These are phyloP conservation scores for Filosporella fistucella DNA, from an alignment of 495 filamentous ascomycete genomes.

Conservation along the genomic window DNA sequence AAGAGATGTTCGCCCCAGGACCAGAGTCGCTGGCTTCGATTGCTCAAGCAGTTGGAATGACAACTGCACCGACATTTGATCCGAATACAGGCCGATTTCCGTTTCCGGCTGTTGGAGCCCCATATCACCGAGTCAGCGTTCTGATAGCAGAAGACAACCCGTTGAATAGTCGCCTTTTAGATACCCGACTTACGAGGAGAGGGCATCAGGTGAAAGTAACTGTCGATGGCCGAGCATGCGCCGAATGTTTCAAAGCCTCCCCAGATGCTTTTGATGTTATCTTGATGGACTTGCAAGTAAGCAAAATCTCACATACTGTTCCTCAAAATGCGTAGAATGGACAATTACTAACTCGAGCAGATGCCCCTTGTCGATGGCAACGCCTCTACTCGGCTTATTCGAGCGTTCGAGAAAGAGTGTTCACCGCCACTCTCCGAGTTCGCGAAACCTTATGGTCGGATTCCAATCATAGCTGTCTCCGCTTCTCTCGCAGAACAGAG, in stretches of 20 bases:
- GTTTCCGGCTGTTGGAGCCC: background rate
- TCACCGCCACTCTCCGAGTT: slow-evolving; percentile 26
- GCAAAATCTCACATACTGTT: slow-evolving; percentile 38
- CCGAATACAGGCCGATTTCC: background rate
- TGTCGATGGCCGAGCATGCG: slow-evolving; percentile 81
- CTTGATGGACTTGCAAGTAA: slow-evolving; percentile 84
- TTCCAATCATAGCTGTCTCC: slow-evolving; percentile 87
- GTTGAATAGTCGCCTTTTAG: slow-evolving; percentile 79
- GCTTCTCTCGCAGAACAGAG: slow-evolving; percentile 73
- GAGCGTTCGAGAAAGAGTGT: slow-evolving; percentile 55
- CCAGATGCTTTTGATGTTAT: slow-evolving; percentile 66
- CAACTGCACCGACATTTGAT: background rate
- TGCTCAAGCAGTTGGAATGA: background rate
- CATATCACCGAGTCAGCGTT: slow-evolving; percentile 34
- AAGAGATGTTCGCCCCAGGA: background rate
- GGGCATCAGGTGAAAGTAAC: slow-evolving; percentile 70
- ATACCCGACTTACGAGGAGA: slow-evolving; percentile 72
- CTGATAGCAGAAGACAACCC: slow-evolving; percentile 90
- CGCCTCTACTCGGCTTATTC: slow-evolving; percentile 72
- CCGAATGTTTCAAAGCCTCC: slow-evolving; percentile 55
- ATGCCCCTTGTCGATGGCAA: slow-evolving; percentile 93
- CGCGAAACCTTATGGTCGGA: slow-evolving; percentile 42
- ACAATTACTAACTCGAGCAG: too few relatives aligned
- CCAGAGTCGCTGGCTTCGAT: background rate
- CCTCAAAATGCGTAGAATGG: slow-evolving; percentile 37